phyloP scores from a whole-genome alignment of 2,329 filamentous ascomycete genomes.

The Fulvia fulva region DNA sequence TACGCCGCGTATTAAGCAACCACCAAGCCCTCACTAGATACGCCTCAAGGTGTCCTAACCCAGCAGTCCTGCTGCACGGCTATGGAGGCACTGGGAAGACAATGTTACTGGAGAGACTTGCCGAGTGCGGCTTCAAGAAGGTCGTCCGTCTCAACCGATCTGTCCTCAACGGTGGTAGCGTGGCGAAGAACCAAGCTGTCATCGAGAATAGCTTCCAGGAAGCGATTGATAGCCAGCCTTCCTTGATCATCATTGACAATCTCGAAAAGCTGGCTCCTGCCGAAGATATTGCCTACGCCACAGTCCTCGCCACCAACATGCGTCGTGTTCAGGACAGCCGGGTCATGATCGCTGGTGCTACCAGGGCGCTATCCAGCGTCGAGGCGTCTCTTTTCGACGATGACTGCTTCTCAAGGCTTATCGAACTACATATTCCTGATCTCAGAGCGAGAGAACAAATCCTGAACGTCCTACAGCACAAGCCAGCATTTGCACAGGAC shows the following conservation, averaged over 20 bases:
- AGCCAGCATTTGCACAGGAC: conserved; percentile 47
- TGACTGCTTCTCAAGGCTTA: conserved; percentile 61
- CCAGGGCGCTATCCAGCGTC: conserved; percentile 68
- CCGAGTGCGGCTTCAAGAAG: conserved; percentile 62
- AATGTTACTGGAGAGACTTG: conserved; percentile 65
- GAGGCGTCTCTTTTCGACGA: conserved; percentile 63
- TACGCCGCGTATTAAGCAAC: no score
- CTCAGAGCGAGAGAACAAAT: conserved; percentile 68
- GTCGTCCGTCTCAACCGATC: conserved; percentile 59
- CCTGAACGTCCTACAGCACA: conserved; percentile 55
- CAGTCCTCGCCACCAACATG: conserved; percentile 50
- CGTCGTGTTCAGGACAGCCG: conserved; percentile 52
- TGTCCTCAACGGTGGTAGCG: conserved; percentile 31
- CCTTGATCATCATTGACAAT: conserved; percentile 74
- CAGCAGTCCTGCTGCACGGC: conserved; percentile 72
- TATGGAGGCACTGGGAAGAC: conserved; percentile 82
- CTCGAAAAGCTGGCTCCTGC: conserved; percentile 67
- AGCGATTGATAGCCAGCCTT: conserved; percentile 66
- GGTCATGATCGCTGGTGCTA: conserved; percentile 71
- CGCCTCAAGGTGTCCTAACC: conserved; percentile 1
- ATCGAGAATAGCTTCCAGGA: conserved; percentile 67
- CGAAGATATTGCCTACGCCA: conserved; percentile 42
- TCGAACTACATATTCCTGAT: conserved; percentile 76
- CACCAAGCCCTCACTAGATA: conserved; percentile 41
- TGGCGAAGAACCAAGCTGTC: conserved; percentile 44